Conservation (phyloP, 768 basidiomycete genomes). For the Trametes punicea region DNA sequence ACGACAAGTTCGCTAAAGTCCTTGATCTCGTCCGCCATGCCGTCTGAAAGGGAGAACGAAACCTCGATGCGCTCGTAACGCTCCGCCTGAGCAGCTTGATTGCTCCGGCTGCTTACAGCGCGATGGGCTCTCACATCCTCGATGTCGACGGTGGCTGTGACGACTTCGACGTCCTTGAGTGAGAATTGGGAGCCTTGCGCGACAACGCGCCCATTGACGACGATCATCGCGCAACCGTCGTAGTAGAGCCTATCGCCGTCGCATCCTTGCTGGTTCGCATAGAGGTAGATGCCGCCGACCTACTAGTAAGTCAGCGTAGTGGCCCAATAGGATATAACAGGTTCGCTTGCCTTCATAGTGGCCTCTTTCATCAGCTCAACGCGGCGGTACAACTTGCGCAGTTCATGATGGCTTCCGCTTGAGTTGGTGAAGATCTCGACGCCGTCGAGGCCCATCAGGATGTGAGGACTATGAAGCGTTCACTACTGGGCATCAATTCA, state of each 20-base stretch:
- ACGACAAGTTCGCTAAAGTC: slow-evolving; percentile 27
- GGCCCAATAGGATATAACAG: neutral
- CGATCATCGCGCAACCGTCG: slow-evolving; percentile 96
- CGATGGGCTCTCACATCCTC: slow-evolving; percentile 93
- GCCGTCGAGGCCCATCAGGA: slow-evolving; percentile 96
- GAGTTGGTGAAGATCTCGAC: slow-evolving; percentile 99
- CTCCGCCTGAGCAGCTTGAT: slow-evolving; percentile 80
- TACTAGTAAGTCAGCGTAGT: slow-evolving; percentile 29
- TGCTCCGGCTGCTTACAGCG: slow-evolving; percentile 75
- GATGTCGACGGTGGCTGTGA: slow-evolving; percentile 95
- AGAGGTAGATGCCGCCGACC: slow-evolving; percentile 96
- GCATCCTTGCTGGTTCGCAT: slow-evolving; percentile 98
- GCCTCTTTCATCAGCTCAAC: slow-evolving; percentile 97
- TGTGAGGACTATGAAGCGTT: slow-evolving; percentile 73
- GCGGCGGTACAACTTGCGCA: slow-evolving; percentile 90
- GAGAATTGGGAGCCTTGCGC: slow-evolving; percentile 98
- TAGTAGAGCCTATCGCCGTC: slow-evolving; percentile 98
- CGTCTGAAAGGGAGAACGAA: slow-evolving; percentile 70
- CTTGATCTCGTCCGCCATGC: slow-evolving; percentile 46
- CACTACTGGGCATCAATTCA: neutral
- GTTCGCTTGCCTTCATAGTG: slow-evolving; percentile 71
- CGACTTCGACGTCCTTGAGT: slow-evolving; percentile 91
- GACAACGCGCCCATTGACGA: slow-evolving; percentile 86
- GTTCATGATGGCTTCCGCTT: slow-evolving; percentile 96
- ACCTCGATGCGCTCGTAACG: slow-evolving; percentile 82